Conservation (phyloP, 805 yeast species). For the Metschnikowia borealis region DNA sequence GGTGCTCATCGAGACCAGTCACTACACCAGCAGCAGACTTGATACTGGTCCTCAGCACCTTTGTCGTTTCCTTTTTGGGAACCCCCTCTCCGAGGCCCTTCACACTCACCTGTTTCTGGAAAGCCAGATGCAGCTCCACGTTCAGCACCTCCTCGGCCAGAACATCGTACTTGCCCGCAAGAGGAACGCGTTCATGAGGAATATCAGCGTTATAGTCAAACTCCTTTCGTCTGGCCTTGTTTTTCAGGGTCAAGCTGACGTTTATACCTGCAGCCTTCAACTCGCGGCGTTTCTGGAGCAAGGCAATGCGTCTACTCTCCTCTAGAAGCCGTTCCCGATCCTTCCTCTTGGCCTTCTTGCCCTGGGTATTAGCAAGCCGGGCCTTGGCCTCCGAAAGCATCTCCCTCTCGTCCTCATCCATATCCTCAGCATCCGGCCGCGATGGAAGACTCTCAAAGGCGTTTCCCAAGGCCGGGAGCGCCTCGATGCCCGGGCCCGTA, state of each 20-base stretch:
- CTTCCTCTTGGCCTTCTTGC: slow-evolving; percentile 89
- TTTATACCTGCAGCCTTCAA: slow-evolving; percentile 75
- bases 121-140: slow-evolving; percentile 32
- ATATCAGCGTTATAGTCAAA: slow-evolving; percentile 83
- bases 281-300: slow-evolving; percentile 75
- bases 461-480: slow-evolving; percentile 43
- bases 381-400: slow-evolving; percentile 95
- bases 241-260: slow-evolving; percentile 46
- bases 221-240: slow-evolving; percentile 52
- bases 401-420: slow-evolving; percentile 86
- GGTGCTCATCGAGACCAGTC: slow-evolving; percentile 19
- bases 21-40: slow-evolving; percentile 22
- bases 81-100: slow-evolving; percentile 32
- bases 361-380: slow-evolving; percentile 85
- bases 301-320: slow-evolving; percentile 71
- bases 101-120: slow-evolving; percentile 40
- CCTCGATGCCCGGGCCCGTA: slow-evolving; percentile 52
- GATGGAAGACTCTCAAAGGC: slow-evolving; percentile 75
- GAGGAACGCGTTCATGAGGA: slow-evolving; percentile 70
- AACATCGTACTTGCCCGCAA: slow-evolving; percentile 64
- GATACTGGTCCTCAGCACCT: slow-evolving; percentile 18
- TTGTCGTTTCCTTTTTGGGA: slow-evolving; percentile 6
- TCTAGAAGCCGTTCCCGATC: slow-evolving; percentile 79
- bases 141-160: slow-evolving; percentile 51
- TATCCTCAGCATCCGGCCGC: slow-evolving; percentile 69